Evolutionary conservation across 2,329 filamentous ascomycete genomes (phyloP), one percentile per base, ranked within the genome.

Genomic region (Phaeophleospora eucalypticola): DNA sequence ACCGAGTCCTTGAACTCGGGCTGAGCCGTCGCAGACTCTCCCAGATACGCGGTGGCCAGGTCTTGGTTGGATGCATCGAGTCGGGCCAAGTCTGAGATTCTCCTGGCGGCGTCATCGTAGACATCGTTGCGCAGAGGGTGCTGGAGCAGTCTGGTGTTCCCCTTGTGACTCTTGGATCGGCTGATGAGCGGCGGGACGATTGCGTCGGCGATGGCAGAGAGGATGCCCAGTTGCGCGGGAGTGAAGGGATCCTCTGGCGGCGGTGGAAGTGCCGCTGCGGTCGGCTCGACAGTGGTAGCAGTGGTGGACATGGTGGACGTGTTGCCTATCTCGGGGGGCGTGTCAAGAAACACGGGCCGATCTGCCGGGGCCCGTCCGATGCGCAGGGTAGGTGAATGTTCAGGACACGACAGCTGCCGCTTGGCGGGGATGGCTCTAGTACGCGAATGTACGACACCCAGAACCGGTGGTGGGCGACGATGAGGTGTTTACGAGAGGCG

Each of bases 121-220:
- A 58, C 36, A 17, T 63, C 51, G 19, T 35, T 36, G 4, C 49
- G 51, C 32, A 63, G 42, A 17, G 57, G 58, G 18, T 59, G 53
- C 45, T 62, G 59, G 27, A 61, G 52, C 37, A 62, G 45, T 12
- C 47, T 43, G 43, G 63, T 57, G 16, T 45, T 50, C 10, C 41
- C 40, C 3, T 51, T 38, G 14, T 21, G 45, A 34, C 24, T 24
- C 21, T 41, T 43, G 15, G 56, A 72, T 29, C 24, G 24, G 24
- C 7, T 12, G 24, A 29, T 29, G 51, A 87, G 72, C 16, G 81
- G 75, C 2, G 84, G 82, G 24, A 87, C 66, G 15, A 80, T 66
- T 1, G 79, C 72, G 51, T 83, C 80, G 7, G 75, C 70, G 21
- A 84, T 71, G 18, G 80, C 74, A 38, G 79, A 67, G 2, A 84